Base-by-base conservation (phyloP, 192 early-diverging fungal species). In the Cladochytrium replicatum region DNA sequence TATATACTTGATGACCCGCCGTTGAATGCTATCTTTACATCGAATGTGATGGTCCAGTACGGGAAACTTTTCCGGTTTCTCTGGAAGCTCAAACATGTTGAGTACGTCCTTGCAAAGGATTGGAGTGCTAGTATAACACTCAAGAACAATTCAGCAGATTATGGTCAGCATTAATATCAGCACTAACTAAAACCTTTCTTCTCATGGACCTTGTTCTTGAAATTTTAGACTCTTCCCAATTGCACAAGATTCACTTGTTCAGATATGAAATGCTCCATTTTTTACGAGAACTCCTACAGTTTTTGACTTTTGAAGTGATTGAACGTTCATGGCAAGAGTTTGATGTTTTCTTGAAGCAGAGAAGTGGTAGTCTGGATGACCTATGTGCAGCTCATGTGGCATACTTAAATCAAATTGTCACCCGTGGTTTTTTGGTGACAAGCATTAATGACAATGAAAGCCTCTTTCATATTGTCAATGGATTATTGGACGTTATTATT, bases 271-370 rank as follows among this genome's bases (percentile, higher is more conserved):
- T 43, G 42, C 11, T 28, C 2, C 53, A 43, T 27, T 55, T 55
- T 48, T 19, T 32, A 30, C 39, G 31, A 17, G 3, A 22, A 38
- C 24, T 58, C 9, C 4, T 17, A n/a, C 25, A 22, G 2, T 19
- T 9, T 6, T 17, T 28, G 29, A 30, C 23, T 42, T 15, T 25
- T 17, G 41, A 81, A 77, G 84, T 84, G 5, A 60, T 97, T 23
- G 91, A 92, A 66, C 83, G 81, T 41, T 85, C 89, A 0, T 97
- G 93, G 93, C 81, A 79, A 24, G 77, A 83, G 58, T 72, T 97
- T 13, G 50, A 74, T 1, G 68, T 58, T 22, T 67, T 65, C 13
- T 67, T 83, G 15, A 50, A 68, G 13, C 72, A 73, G 42, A 67
- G 66, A 21, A 75, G 69, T 9, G 77, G 75, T 5, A 89, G 90